These are phyloP conservation scores for Petunia axillaris DNA, from an alignment of 257 asterid genomes.

Conservation along the genomic window DNA sequence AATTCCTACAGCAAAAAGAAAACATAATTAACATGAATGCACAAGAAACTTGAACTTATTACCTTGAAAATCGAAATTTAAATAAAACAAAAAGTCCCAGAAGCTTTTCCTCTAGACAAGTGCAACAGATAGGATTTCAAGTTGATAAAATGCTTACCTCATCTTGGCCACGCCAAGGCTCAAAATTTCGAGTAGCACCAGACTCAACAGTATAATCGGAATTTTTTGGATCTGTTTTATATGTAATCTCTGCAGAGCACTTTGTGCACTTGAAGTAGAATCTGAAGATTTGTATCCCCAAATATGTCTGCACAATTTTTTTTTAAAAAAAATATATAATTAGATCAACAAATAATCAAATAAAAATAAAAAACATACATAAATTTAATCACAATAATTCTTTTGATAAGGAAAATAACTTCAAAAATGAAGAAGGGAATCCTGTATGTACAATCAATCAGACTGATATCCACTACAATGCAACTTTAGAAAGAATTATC, in stretches of 20 bases:
- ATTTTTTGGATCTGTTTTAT: constrained; percentile 91
- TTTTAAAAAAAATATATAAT: constrained; percentile 23
- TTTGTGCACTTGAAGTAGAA: constrained; percentile 87
- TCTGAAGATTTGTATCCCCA: constrained; percentile 86
- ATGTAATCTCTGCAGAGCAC: constrained; percentile 85
- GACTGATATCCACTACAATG: neutral
- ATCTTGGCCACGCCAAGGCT: constrained; percentile 91
- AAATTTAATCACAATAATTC: neutral
- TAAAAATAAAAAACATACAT: neutral
- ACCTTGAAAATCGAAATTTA: neutral
- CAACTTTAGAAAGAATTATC: neutral
- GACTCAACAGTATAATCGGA: constrained; percentile 88
- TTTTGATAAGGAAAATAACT: no score
- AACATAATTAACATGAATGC: constrained; percentile 1
- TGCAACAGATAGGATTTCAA: neutral
- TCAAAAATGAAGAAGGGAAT: no score
- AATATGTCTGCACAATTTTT: constrained; percentile 61
- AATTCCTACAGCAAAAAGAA: constrained; percentile 40
- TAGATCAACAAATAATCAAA: constrained; percentile 15
- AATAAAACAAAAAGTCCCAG: neutral
- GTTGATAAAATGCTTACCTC: constrained; percentile 49
- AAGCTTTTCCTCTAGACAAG: neutral
- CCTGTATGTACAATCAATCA: neutral
- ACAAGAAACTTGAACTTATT: neutral
- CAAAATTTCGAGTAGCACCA: constrained; percentile 79